Evolutionary conservation across 495 filamentous ascomycete genomes (phyloP).

Genomic region (Tuber calosporum): DNA sequence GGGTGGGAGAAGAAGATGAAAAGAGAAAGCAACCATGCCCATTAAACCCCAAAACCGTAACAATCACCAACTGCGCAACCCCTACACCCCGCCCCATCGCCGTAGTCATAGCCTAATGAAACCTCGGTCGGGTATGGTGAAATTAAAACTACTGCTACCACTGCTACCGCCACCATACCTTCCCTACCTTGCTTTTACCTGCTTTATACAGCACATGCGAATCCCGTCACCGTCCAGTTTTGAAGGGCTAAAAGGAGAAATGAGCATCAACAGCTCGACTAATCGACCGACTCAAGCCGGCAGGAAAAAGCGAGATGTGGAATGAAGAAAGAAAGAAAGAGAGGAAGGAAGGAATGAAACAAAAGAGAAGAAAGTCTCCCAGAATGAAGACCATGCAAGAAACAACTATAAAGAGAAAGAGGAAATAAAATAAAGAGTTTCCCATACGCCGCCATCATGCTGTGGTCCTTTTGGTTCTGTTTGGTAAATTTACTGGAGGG

Average conservation of each 20-base stretch:
- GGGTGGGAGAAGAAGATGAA: not conserved
- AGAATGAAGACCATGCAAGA: conserved; percentile 13
- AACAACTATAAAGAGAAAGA: conserved; percentile 16
- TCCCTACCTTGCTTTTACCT: not conserved
- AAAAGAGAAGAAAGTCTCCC: conserved; percentile 13
- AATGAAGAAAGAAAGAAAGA: conserved; percentile 1
- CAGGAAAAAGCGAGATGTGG: conserved; percentile 12
- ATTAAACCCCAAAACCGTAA: not conserved
- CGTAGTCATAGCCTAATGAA: not conserved
- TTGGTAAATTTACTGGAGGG: conserved; percentile 64
- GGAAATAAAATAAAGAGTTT: conserved; percentile 6
- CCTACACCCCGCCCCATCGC: not conserved
- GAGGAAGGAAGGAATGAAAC: not conserved
- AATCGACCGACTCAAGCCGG: not conserved
- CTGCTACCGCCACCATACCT: not conserved
- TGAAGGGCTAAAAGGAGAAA: not conserved
- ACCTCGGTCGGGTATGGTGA: not conserved
- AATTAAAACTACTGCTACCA: not conserved
- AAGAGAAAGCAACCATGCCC: not conserved
- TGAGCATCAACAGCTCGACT: not conserved
- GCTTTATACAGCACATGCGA: not conserved
- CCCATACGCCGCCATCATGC: conserved; percentile 7
- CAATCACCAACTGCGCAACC: not conserved
- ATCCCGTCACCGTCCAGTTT: not conserved
- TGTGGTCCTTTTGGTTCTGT: not conserved